These are phyloP conservation scores for Cenchrus americanus DNA, from an alignment of 176 grass and related monocot species.

Conservation along the genomic window DNA sequence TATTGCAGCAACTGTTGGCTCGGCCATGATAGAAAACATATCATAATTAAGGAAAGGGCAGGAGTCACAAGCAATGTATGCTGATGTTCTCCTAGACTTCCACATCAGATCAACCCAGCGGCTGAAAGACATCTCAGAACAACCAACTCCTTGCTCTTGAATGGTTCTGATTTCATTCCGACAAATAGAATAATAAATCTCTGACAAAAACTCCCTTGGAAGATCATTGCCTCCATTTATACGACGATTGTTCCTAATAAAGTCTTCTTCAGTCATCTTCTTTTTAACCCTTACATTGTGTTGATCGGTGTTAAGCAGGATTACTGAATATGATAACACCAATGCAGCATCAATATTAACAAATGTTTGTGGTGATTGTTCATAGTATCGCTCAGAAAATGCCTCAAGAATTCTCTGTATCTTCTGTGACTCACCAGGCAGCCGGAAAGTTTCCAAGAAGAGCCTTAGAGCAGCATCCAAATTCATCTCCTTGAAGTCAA, in stretches of 20 bases:
- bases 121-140: constrained; percentile 93
- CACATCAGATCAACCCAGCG: constrained; percentile 90
- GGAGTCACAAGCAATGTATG: constrained; percentile 69
- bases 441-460: constrained; percentile 94
- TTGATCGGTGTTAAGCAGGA: constrained; percentile 96
- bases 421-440: constrained; percentile 98
- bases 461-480: constrained; percentile 87
- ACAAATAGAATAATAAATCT: constrained; percentile 89
- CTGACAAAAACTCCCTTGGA: constrained; percentile 82
- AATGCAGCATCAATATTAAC: constrained; percentile 88
- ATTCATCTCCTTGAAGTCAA: constrained; percentile 97
- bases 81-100: constrained; percentile 79
- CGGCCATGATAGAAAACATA: constrained; percentile 91
- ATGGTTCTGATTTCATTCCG: constrained; percentile 94
- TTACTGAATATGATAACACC: constrained; percentile 91
- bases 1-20: constrained; percentile 83
- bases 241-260: constrained; percentile 89
- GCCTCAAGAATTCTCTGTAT: constrained; percentile 98
- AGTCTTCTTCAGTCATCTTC: constrained; percentile 99
- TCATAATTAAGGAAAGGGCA: constrained; percentile 80
- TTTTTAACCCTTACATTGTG: constrained; percentile 97
- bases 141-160: constrained; percentile 75
- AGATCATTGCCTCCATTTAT: constrained; percentile 94
- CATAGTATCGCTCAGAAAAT: constrained; percentile 94
- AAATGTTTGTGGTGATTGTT: constrained; percentile 88